Evolutionary conservation across 345 rosid species (phyloP), one percentile per base, ranked within the genome.

Genomic region (Noccaea caerulescens): DNA sequence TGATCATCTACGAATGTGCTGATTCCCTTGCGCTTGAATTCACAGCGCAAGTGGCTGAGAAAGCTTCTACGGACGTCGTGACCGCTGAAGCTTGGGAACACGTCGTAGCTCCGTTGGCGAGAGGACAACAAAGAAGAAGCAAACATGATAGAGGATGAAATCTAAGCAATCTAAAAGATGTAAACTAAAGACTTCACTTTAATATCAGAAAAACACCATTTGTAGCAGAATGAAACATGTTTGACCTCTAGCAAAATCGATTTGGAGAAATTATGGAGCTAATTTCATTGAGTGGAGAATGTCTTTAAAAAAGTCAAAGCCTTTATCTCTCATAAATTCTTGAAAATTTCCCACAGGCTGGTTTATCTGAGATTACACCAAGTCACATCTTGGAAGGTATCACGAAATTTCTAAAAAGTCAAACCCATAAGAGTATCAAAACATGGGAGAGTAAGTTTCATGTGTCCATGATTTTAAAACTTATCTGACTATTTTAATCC

Each of bases 71-170:
- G 64, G 23, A 59, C 34, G 18, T 59, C 64, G 11, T 10, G 33
- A 20, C 64, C 64, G 5, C 47, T 10, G 34, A 59, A 59, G 33
- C 64, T 59, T 7, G 64, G 64, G 25, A 59, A 59, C 16, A 59
- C 64, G 20, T 41, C 64, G 64, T 59, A 41, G 4, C 1, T 38
- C 16, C 42, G 11, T 7, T 38, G 9, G 10, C 16, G 6, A 58
- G 63, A 2, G 30, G 63, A 3, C 14, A 52, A 52, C 30, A 49
- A 49, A 52, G 57, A 58, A 41, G 49, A 41, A 41, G 64, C 33
- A 56, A 27, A 39, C 64, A 59, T 59, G n/a, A 52, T 27, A 1
- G 63, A 58, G 47, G 5, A 13, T 55, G 4, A 2, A 25, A 25
- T 25, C 52, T 16, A 47, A 47, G 12, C 30, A 49, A 49, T 16